Conservation (phyloP, 1,139 yeast genomes). For the Sugiyamaella japonica region DNA sequence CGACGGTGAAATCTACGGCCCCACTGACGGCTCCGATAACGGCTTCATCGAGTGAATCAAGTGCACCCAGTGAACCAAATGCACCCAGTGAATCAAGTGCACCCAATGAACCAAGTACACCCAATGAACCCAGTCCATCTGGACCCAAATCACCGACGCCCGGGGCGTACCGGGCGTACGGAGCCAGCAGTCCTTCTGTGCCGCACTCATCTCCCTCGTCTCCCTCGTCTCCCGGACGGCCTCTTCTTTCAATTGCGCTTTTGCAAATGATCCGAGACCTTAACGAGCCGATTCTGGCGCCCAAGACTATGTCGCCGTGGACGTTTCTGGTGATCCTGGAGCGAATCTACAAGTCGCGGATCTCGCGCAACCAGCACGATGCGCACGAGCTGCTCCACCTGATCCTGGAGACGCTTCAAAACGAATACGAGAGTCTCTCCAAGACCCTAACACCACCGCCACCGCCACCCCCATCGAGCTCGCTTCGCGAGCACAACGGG, state of each 20-base stretch:
- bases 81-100: too few relatives aligned
- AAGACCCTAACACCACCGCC: constrained; percentile 27
- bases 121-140: too few relatives aligned
- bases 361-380: constrained; percentile 85
- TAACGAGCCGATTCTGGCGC: constrained; percentile 59
- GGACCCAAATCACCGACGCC: too few relatives aligned
- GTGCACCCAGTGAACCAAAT: too few relatives aligned
- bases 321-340: constrained; percentile 73
- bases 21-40: not conserved
- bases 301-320: constrained; percentile 71
- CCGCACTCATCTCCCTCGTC: not conserved
- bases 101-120: too few relatives aligned
- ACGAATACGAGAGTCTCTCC: constrained; percentile 53
- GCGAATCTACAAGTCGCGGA: constrained; percentile 69
- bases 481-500: constrained; percentile 7
- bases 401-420: constrained; percentile 73
- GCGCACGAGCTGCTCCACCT: constrained; percentile 90
- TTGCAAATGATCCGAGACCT: constrained; percentile 56
- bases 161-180: not conserved
- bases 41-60: too few relatives aligned
- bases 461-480: not conserved
- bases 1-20: too few relatives aligned
- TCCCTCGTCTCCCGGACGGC: not conserved
- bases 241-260: constrained; percentile 44
- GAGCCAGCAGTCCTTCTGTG: not conserved